Conservation (phyloP, 495 filamentous ascomycete genomes). For the Penicillium silybi region DNA sequence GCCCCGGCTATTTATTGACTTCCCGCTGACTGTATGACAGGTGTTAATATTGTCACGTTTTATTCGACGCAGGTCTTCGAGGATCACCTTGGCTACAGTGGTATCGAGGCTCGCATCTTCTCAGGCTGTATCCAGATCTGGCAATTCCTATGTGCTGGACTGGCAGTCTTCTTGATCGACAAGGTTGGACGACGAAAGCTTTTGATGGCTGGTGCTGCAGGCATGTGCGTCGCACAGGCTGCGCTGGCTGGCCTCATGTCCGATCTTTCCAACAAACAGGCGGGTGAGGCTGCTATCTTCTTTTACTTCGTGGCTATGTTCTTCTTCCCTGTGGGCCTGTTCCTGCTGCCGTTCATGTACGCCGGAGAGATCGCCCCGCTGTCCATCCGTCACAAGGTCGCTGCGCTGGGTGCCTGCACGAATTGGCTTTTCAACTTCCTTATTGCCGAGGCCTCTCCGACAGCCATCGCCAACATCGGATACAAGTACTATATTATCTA, state of each 20-base stretch:
- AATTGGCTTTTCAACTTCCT: conserved; percentile 35
- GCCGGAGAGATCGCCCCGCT: conserved; percentile 65
- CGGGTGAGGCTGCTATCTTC: conserved; percentile 37
- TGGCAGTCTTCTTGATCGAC: conserved; percentile 26
- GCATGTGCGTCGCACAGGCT: conserved; percentile 58
- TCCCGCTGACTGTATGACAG: too few species aligned
- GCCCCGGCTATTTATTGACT: too few species aligned
- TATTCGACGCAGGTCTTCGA: neutral
- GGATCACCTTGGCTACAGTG: conserved; percentile 13
- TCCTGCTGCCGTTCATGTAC: conserved; percentile 59
- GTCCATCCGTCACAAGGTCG: conserved; percentile 58
- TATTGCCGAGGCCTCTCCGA: conserved; percentile 27
- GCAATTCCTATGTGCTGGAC: conserved; percentile 22
- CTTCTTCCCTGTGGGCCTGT: conserved; percentile 64
- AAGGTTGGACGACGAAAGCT: conserved; percentile 38
- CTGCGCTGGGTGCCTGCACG: conserved; percentile 22
- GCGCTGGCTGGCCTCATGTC: conserved; percentile 42
- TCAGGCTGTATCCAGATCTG: conserved; percentile 26
- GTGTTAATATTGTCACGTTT: neutral
- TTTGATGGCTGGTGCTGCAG: conserved; percentile 59
- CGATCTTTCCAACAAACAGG: conserved; percentile 25
- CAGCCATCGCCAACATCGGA: conserved; percentile 33
- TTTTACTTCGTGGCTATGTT: conserved; percentile 62
- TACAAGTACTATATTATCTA: conserved; percentile 50
- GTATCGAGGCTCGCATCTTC: conserved; percentile 19